These are phyloP conservation scores for Karstenula rhodostoma DNA, from an alignment of 2,329 filamentous ascomycete species.

Conservation along the genomic window DNA sequence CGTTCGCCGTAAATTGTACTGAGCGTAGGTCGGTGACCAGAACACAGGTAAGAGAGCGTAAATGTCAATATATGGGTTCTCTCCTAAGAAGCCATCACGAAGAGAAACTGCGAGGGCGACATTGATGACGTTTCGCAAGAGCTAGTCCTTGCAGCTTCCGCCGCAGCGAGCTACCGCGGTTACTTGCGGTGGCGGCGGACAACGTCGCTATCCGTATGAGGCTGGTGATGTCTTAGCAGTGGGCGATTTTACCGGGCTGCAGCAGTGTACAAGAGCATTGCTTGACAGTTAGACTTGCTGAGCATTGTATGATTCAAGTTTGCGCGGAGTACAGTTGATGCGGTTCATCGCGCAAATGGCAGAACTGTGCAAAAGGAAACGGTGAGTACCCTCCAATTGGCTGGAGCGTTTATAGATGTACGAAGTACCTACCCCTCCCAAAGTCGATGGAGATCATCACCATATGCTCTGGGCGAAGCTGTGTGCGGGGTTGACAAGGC, in stretches of 20 bases:
- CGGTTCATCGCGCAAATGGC: background rate
- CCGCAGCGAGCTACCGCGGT: slow-evolving; percentile 14
- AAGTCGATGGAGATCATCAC: background rate
- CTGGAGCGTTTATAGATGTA: background rate
- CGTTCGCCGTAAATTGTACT: background rate
- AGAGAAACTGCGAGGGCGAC: slow-evolving; percentile 5
- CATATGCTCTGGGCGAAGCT: background rate
- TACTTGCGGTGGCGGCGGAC: slow-evolving; percentile 7
- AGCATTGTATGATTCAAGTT: background rate
- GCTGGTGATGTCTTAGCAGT: background rate
- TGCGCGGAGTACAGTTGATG: background rate
- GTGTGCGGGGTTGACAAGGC: background rate
- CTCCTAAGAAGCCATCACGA: background rate
- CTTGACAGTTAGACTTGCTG: background rate
- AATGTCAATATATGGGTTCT: background rate
- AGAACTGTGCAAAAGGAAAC: background rate
- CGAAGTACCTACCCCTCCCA: background rate
- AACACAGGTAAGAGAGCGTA: background rate
- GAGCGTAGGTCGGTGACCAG: background rate
- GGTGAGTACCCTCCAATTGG: background rate
- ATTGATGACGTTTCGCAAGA: slow-evolving; percentile 13
- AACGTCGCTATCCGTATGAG: background rate
- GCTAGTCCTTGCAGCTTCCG: slow-evolving; percentile 16
- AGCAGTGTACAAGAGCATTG: background rate
- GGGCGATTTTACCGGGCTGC: background rate